Percentiles rank a stretch among this genome's conserved stretches.
phyloP scores from a whole-genome alignment of 371 early-diverging fungal species.

The Apophysomyces ossiformis region DNA sequence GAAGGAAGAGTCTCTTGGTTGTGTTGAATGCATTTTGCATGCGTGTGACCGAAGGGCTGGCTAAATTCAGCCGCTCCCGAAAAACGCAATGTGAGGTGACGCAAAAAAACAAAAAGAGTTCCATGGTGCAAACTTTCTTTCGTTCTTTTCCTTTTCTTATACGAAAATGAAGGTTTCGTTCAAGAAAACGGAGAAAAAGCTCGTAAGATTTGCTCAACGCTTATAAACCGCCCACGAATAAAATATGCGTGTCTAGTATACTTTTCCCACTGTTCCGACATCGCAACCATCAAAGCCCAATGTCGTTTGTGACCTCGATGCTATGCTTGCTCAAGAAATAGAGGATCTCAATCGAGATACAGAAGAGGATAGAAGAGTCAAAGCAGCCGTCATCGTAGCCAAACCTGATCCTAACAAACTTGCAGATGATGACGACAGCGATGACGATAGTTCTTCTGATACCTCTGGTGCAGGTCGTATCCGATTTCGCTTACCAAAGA shows the following conservation, averaged over 20 bases:
- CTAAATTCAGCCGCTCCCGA: no score
- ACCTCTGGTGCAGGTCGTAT: slow-evolving; percentile 17
- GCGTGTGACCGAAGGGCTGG: no score
- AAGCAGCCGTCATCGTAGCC: slow-evolving; percentile 49
- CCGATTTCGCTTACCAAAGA: slow-evolving; percentile 7
- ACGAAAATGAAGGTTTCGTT: slow-evolving; percentile 4
- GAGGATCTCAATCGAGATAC: slow-evolving; percentile 50
- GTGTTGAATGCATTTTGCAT: no score
- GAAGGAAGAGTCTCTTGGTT: no score
- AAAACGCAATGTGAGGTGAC: no score
- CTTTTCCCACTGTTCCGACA: slow-evolving; percentile 3
- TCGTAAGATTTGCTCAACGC: neutral
- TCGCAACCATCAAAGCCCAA: neutral
- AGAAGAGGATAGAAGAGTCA: slow-evolving; percentile 45
- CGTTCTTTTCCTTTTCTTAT: neutral
- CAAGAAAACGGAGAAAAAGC: slow-evolving; percentile 5
- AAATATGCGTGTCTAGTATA: neutral
- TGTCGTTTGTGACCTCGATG: slow-evolving; percentile 25
- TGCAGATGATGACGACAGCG: slow-evolving; percentile 37
- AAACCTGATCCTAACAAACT: slow-evolving; percentile 52
- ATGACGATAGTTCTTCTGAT: slow-evolving; percentile 31
- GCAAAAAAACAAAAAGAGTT: neutral
- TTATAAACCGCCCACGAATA: neutral
- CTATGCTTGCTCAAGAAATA: slow-evolving; percentile 48
- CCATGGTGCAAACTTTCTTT: neutral